A percentile compares a stretch with the other conserved stretches of the same genome.
phyloP scores from a whole-genome alignment of 2,329 filamentous ascomycete species.

The Trichophyton benhamiae region DNA sequence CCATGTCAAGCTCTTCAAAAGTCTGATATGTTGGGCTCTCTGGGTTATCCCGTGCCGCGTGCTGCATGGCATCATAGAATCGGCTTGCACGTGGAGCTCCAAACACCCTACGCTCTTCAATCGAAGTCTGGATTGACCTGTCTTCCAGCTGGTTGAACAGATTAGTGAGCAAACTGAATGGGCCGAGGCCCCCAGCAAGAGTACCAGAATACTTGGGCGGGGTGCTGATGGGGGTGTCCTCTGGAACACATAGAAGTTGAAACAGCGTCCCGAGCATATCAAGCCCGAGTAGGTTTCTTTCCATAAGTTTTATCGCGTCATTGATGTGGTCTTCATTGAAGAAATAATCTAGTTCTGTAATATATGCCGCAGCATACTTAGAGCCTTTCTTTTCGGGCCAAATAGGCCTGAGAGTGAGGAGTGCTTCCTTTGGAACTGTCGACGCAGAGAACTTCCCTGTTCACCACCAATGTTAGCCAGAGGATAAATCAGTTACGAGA shows the following conservation, averaged over 20 bases:
- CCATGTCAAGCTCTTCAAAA: too few relatives aligned
- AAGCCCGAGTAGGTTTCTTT: constrained; percentile 7
- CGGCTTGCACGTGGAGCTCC: constrained; percentile 3
- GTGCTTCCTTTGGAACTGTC: constrained; percentile 12
- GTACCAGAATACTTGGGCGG: constrained; percentile 6
- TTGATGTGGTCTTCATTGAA: constrained; percentile 10
- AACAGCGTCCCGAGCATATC: constrained; percentile 10
- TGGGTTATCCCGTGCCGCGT: too few relatives aligned
- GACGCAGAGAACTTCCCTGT: constrained; percentile 12
- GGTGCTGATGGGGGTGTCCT: constrained; percentile 5
- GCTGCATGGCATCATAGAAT: background rate
- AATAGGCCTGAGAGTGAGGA: constrained; percentile 11
- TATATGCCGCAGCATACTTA: constrained; percentile 8
- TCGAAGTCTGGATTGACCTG: background rate
- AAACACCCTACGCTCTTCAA: background rate
- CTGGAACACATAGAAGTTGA: constrained; percentile 9
- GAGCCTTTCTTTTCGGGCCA: constrained; percentile 8
- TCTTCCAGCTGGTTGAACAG: constrained; percentile 7
- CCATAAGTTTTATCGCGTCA: too few relatives aligned
- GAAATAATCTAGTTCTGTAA: constrained; percentile 10
- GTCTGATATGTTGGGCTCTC: too few relatives aligned
- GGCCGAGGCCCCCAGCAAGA: constrained; percentile 9
- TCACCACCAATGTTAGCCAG: too few relatives aligned
- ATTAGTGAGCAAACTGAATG: constrained; percentile 10
- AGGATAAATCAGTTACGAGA: too few relatives aligned